A percentile compares a stretch with the other conserved stretches of the same genome.
Conservation (phyloP, 306 rosid genomes). For the Medicago arabica region DNA sequence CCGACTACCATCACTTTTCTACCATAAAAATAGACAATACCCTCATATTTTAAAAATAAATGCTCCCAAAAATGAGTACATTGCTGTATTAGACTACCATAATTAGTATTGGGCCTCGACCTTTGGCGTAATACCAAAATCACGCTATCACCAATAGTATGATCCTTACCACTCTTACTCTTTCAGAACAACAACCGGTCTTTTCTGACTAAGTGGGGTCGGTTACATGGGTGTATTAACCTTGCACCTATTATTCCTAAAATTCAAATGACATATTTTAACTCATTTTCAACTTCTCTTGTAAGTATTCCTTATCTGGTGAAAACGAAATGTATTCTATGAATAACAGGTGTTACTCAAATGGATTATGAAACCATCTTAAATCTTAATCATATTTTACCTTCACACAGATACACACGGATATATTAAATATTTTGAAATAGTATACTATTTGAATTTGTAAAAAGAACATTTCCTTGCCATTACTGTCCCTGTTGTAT, state of each 20-base stretch:
- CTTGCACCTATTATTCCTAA: conserved; percentile 5
- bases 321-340: background rate
- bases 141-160: conserved; percentile 15
- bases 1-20: conserved; percentile 22
- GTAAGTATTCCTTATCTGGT: conserved; percentile 4
- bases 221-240: background rate
- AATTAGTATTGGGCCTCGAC: background rate
- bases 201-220: conserved; percentile 1
- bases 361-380: background rate
- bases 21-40: conserved; percentile 22
- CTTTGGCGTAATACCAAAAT: conserved; percentile 4
- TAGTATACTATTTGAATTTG: background rate
- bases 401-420: background rate
- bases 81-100: background rate
- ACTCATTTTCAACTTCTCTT: conserved; percentile 2
- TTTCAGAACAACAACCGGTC: background rate
- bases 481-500: conserved; percentile 18
- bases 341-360: conserved; percentile 17
- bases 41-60: background rate
- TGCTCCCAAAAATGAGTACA: background rate
- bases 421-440: conserved; percentile 26
- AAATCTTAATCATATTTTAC: background rate
- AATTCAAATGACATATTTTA: background rate
- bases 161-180: background rate
- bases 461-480: conserved; percentile 25